Evolutionary conservation across 140 eudicot species (phyloP).

Genomic region (Oenanthe javanica): DNA sequence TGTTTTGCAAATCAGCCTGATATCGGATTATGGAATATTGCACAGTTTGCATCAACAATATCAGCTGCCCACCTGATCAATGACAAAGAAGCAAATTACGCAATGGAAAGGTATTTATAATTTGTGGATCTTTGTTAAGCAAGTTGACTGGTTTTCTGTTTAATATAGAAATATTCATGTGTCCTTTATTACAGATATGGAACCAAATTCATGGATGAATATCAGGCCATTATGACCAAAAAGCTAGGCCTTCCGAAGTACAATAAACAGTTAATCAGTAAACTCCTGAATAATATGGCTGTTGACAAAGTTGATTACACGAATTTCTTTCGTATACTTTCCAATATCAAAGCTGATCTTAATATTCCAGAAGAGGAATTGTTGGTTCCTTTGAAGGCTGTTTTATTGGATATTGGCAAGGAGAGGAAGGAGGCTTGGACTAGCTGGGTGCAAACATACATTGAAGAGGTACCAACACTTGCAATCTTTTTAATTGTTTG

Average conservation of each 20-base stretch:
- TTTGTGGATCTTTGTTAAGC: background rate
- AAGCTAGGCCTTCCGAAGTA: constrained; percentile 85
- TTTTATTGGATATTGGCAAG: constrained; percentile 75
- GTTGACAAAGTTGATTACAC: constrained; percentile 99
- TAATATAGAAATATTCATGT: background rate
- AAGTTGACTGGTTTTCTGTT: background rate
- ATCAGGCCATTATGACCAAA: constrained; percentile 83
- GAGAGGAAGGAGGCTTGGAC: constrained; percentile 99
- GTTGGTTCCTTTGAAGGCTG: constrained; percentile 75
- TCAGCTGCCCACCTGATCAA: constrained; percentile 60
- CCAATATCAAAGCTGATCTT: constrained; percentile 73
- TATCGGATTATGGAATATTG: constrained; percentile 90
- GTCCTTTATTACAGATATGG: constrained; percentile 56
- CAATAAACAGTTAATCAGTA: constrained; percentile 70
- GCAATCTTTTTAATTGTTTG: background rate
- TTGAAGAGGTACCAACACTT: constrained; percentile 58
- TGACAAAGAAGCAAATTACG: constrained; percentile 75
- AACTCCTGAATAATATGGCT: constrained; percentile 95
- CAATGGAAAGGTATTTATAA: constrained; percentile 71
- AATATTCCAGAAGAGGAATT: constrained; percentile 57
- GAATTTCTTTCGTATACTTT: constrained; percentile 76
- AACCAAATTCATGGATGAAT: constrained; percentile 88
- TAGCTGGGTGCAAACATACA: constrained; percentile 76
- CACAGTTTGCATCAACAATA: constrained; percentile 74
- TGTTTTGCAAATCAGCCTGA: constrained; percentile 99